Evolutionary conservation across 495 filamentous ascomycete genomes (phyloP).

Genomic region (Penicillium paradoxum): DNA sequence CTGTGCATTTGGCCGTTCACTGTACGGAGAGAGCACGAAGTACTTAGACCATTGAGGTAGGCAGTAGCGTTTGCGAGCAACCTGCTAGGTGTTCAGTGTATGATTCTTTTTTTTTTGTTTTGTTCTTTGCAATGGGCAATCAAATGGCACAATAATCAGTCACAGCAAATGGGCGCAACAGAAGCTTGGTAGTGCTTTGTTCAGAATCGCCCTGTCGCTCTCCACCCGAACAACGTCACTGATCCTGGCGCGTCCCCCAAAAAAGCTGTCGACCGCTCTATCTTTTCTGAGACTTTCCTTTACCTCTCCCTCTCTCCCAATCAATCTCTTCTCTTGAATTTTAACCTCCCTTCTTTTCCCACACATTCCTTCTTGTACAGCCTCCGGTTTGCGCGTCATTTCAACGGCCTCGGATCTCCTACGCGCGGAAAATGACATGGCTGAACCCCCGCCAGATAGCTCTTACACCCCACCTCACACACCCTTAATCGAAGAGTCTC

Average conservation of each 20-base stretch:
- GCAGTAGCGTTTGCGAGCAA: background rate
- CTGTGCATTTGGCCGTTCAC: background rate
- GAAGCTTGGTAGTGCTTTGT: constrained; percentile 1
- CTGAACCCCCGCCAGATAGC: constrained; percentile 48
- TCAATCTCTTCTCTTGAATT: background rate
- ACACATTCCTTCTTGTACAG: background rate
- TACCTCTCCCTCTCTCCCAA: background rate
- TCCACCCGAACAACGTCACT: constrained; percentile 27
- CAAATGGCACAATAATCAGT: too few relatives aligned
- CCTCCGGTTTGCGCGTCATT: constrained; percentile 3
- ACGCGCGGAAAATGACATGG: constrained; percentile 44
- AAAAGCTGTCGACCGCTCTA: constrained; percentile 26
- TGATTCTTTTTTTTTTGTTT: background rate
- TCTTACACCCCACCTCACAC: constrained; percentile 42
- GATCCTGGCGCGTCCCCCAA: constrained; percentile 23
- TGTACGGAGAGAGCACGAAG: background rate
- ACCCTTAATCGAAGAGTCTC: constrained; percentile 28
- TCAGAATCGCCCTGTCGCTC: constrained; percentile 2
- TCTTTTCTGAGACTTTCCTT: background rate
- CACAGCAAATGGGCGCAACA: background rate
- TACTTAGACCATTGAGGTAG: background rate
- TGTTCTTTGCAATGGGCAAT: too few relatives aligned
- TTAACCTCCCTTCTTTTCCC: background rate
- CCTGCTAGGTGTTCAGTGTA: background rate
- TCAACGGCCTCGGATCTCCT: background rate